Evolutionary conservation across 2,329 filamentous ascomycete genomes (phyloP), one percentile per base, ranked within the genome.

Genomic region (Stagonosporopsis tanaceti): DNA sequence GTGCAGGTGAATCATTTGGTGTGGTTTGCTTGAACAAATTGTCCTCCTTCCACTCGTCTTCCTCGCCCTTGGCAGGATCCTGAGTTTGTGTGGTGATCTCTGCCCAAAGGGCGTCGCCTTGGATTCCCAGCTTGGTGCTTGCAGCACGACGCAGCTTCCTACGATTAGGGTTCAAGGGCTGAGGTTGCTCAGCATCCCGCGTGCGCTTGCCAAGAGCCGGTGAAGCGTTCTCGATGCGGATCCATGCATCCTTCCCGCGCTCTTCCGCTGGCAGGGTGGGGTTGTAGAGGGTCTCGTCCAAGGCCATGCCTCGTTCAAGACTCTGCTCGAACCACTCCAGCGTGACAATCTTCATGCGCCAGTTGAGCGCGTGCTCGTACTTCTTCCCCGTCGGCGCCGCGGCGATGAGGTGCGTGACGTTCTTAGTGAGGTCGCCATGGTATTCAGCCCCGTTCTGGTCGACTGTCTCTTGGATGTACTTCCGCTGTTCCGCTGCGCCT

Each of bases 71-170:
- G 39, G 61, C 66, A 41, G 50, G 65, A 17, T 72, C 66, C 44
- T 70, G 64, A 51, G 69, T 67, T 7, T 61, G 70, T 40, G 69
- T 87, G 24, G 95, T 84, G 57, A 99, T 96, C 67, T 96, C 92
- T 5, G 89, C 89, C 94, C 94, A 98, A n/a, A 98, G 84, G 27
- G 87, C 88, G 67, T 93, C 88, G 64, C 88, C 89, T 69, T 97
- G 93, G 47, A 84, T 90, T 56, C 84, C 88, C 30, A 98, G 80
- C 73, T 92, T 94, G 71, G 89, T 88, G 75, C 93, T 97, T 22
- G 93, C 91, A 6, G 91, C 93, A 68, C 93, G 90, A 64, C 95
- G 87, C 64, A 99, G 78, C 78, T 97, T 98, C 64, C 93, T 86
- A 61, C 87, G 86, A 25, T 66, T 66, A 4, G 70, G 67, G 4